Evolutionary conservation across 768 basidiomycete species (phyloP).

Genomic region (Glaciozyma martinii): DNA sequence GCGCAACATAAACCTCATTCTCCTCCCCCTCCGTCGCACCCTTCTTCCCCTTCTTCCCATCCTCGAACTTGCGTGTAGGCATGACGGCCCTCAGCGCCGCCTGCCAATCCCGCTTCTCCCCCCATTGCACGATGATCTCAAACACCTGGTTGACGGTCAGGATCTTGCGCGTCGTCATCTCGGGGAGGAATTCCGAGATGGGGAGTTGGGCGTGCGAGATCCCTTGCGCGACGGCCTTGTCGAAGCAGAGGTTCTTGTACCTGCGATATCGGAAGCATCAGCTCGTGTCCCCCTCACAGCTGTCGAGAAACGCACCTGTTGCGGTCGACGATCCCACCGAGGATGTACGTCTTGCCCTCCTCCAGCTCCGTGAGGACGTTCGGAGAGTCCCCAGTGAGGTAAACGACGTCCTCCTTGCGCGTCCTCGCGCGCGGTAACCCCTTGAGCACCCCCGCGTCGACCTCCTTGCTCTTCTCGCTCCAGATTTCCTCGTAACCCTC

Average conservation of each 20-base stretch:
- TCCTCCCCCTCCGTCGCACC: neutral
- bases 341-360: slow-evolving; percentile 80
- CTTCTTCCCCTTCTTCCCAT: slow-evolving; percentile 16
- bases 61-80: slow-evolving; percentile 78
- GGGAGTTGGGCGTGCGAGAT: slow-evolving; percentile 83
- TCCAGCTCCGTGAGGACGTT: slow-evolving; percentile 74
- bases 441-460: neutral
- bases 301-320: slow-evolving; percentile 83
- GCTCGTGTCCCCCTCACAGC: no score
- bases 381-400: slow-evolving; percentile 88
- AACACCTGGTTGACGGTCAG: slow-evolving; percentile 67
- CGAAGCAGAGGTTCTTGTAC: slow-evolving; percentile 70
- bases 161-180: slow-evolving; percentile 82
- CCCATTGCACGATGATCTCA: slow-evolving; percentile 83
- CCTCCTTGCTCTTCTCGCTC: slow-evolving; percentile 40
- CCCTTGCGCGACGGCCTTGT: slow-evolving; percentile 66
- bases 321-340: slow-evolving; percentile 90
- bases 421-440: slow-evolving; percentile 9
- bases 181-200: slow-evolving; percentile 79
- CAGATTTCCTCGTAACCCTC: slow-evolving; percentile 44
- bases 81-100: slow-evolving; percentile 78
- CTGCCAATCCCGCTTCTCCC: slow-evolving; percentile 71
- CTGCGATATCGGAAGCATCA: neutral
- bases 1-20: neutral
- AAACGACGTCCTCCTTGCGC: slow-evolving; percentile 56